Evolutionary conservation across 1,139 yeast species (phyloP).

Genomic region (Lodderomyces pseudojiufengensis): DNA sequence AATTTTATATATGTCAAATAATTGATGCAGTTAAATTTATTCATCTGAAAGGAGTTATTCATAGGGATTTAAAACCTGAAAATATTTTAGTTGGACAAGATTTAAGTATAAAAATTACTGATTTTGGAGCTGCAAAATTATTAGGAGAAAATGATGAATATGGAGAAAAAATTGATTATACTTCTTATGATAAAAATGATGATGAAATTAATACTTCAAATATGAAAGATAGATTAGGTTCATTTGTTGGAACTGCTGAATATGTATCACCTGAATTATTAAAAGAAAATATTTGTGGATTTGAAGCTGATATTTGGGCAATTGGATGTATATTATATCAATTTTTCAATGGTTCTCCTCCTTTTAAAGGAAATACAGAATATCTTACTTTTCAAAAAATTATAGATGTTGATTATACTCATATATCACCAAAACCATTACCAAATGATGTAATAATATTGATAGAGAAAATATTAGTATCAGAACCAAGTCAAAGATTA

Average conservation of each 20-base stretch:
- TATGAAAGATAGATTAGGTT: slow-evolving; percentile 56
- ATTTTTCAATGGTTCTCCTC: slow-evolving; percentile 92
- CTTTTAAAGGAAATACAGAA: slow-evolving; percentile 95
- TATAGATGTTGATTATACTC: slow-evolving; percentile 75
- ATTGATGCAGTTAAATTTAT: slow-evolving; percentile 83
- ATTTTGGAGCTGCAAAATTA: slow-evolving; percentile 95
- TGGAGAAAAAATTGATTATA: slow-evolving; percentile 40
- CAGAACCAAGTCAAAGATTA: slow-evolving; percentile 34
- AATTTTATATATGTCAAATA: slow-evolving; percentile 73
- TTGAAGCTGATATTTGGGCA: slow-evolving; percentile 94
- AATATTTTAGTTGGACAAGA: slow-evolving; percentile 77
- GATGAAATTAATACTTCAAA: slow-evolving; percentile 4
- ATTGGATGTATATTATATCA: slow-evolving; percentile 91
- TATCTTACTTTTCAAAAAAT: slow-evolving; percentile 92
- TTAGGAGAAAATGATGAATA: slow-evolving; percentile 44
- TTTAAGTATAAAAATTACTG: slow-evolving; percentile 87
- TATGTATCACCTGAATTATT: slow-evolving; percentile 93
- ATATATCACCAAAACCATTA: slow-evolving; percentile 74
- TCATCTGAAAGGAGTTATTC: slow-evolving; percentile 83
- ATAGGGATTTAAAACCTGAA: slow-evolving; percentile 94
- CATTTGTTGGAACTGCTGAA: slow-evolving; percentile 58
- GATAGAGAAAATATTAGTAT: slow-evolving; percentile 62
- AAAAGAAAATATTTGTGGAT: slow-evolving; percentile 79
- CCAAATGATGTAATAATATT: slow-evolving; percentile 58
- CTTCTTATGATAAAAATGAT: slow-evolving; percentile 17